These are phyloP conservation scores for Diddensiella caesifluorescens DNA, from an alignment of 805 yeast species.

Conservation along the genomic window DNA sequence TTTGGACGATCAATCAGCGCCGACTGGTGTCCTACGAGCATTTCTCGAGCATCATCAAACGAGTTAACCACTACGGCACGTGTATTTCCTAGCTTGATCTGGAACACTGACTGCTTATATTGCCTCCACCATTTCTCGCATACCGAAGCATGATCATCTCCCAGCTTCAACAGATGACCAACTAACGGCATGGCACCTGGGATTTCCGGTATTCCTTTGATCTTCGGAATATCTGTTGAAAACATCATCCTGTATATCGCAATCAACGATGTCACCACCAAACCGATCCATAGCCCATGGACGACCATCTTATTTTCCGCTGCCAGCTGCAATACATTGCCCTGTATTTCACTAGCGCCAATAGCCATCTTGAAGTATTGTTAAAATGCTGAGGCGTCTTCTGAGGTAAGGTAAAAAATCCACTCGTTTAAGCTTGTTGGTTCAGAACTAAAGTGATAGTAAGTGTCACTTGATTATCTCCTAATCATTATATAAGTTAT, in stretches of 20 bases:
- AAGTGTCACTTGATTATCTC: no score
- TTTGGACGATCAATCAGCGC: slow-evolving; percentile 64
- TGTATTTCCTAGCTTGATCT: slow-evolving; percentile 54
- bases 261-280: no score
- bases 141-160: slow-evolving; percentile 32
- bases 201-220: slow-evolving; percentile 31
- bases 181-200: slow-evolving; percentile 31
- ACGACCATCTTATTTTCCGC: no score
- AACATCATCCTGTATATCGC: slow-evolving; percentile 14
- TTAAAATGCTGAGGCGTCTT: no score
- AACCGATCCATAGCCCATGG: no score
- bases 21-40: slow-evolving; percentile 48
- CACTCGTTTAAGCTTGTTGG: no score
- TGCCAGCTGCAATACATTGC: no score
- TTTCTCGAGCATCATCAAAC: slow-evolving; percentile 44
- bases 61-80: slow-evolving; percentile 67
- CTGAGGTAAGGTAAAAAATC: no score
- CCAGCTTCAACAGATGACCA: slow-evolving; percentile 31
- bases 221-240: slow-evolving; percentile 26
- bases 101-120: slow-evolving; percentile 43
- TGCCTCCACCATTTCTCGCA: slow-evolving; percentile 31
- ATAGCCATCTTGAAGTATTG: no score
- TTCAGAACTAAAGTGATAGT: no score
- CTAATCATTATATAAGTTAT: no score
- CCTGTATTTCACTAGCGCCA: no score